Evolutionary conservation across 768 basidiomycete genomes (phyloP).

Genomic region (Leccinum olivaceopallidum): DNA sequence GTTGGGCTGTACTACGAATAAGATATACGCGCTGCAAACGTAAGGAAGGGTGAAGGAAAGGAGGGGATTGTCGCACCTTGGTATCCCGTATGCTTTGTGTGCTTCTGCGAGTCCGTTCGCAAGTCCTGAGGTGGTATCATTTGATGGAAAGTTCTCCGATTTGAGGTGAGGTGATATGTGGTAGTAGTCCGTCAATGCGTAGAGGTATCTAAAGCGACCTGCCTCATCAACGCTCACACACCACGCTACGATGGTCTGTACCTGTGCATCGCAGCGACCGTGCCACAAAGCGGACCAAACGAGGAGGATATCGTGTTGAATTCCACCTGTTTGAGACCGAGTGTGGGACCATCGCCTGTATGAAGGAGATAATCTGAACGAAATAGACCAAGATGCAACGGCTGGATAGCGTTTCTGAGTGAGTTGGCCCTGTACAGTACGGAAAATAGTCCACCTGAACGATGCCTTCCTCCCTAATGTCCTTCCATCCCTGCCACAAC

Average conservation of each 20-base stretch:
- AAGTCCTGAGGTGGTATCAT: conserved; percentile 68
- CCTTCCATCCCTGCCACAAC: conserved; percentile 87
- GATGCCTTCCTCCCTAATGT: conserved; percentile 62
- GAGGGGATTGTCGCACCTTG: conserved; percentile 40
- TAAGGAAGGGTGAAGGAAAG: background rate
- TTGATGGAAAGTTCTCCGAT: conserved; percentile 64
- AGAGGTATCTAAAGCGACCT: conserved; percentile 57
- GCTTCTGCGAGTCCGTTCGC: conserved; percentile 77
- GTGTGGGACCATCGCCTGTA: conserved; percentile 33
- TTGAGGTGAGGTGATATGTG: conserved; percentile 52
- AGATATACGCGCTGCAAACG: conserved; percentile 49
- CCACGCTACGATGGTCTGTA: conserved; percentile 42
- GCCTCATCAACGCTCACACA: background rate
- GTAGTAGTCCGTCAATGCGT: conserved; percentile 67
- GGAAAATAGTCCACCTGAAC: conserved; percentile 44
- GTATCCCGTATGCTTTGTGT: conserved; percentile 68
- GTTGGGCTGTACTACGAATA: conserved; percentile 87
- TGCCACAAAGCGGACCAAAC: conserved; percentile 79
- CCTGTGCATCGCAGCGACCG: conserved; percentile 74
- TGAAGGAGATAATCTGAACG: conserved; percentile 95
- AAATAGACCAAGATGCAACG: conserved; percentile 86
- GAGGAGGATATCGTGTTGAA: conserved; percentile 97
- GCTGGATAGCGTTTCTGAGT: conserved; percentile 42
- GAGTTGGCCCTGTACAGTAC: background rate
- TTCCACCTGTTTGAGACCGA: conserved; percentile 88